Evolutionary conservation across 2,329 filamentous ascomycete genomes (phyloP).

Genomic region (Hypoxylon sp.): DNA sequence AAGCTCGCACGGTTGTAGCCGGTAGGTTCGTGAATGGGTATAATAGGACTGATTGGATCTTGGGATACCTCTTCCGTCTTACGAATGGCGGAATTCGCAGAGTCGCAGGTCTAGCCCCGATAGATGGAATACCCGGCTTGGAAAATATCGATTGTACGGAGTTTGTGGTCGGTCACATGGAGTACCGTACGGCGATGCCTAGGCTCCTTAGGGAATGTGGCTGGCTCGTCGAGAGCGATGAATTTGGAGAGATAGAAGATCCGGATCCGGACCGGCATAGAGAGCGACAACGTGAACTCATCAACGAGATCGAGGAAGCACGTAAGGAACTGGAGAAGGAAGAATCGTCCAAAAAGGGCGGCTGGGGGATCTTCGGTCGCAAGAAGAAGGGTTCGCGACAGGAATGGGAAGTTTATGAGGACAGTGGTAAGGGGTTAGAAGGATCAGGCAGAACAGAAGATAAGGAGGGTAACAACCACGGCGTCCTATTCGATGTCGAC

Average conservation of each 20-base stretch:
- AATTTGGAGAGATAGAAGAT: constrained; percentile 97
- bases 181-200: constrained; percentile 94
- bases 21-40: constrained; percentile 97
- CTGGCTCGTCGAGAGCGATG: constrained; percentile 92
- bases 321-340: constrained; percentile 88
- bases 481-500: constrained; percentile 93
- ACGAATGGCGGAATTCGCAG: constrained; percentile 93
- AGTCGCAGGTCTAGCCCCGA: constrained; percentile 84
- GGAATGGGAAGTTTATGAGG: constrained; percentile 95
- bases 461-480: constrained; percentile 67
- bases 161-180: constrained; percentile 92
- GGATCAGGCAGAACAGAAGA: constrained; percentile 58
- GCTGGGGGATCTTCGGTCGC: constrained; percentile 80
- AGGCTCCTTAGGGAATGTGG: constrained; percentile 87
- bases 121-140: constrained; percentile 82
- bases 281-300: constrained; percentile 89
- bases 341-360: constrained; percentile 73
- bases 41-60: constrained; percentile 95
- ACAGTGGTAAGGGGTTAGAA: constrained; percentile 64
- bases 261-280: constrained; percentile 95
- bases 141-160: constrained; percentile 93
- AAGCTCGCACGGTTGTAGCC: constrained; percentile 84
- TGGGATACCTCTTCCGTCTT: constrained; percentile 94
- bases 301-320: constrained; percentile 96
- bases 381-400: constrained; percentile 87